Percentiles rank a stretch among this genome's conserved stretches.
Evolutionary conservation across 148 eudicot genomes (phyloP).

Genomic region (Cornus kousa): DNA sequence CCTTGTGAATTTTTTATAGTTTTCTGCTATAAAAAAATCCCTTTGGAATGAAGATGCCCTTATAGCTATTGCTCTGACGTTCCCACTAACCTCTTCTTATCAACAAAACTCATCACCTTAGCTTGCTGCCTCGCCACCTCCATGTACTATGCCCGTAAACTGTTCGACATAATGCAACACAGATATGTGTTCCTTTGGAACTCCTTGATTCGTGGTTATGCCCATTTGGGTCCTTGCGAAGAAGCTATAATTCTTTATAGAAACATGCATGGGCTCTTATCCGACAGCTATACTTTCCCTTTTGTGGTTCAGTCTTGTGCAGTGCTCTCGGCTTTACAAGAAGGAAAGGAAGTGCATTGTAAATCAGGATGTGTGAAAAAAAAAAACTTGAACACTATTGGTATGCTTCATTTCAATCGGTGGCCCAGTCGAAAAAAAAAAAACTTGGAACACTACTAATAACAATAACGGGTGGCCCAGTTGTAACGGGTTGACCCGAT

Average conservation of each 20-base stretch:
- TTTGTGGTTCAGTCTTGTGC: conserved; percentile 18
- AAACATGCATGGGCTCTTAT: conserved; percentile 23
- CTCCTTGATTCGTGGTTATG: conserved; percentile 21
- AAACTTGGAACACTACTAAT: too few relatives aligned
- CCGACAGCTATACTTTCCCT: conserved; percentile 24
- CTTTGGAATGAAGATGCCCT: too few relatives aligned
- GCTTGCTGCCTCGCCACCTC: neutral
- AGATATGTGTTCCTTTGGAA: conserved; percentile 21
- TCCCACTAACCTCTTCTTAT: neutral
- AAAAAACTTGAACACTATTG: too few relatives aligned
- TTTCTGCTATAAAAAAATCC: too few relatives aligned
- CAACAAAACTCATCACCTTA: conserved; percentile 14
- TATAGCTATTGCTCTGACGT: neutral
- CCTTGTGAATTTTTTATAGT: too few relatives aligned
- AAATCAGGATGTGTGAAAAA: too few relatives aligned
- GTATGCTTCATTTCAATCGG: too few relatives aligned
- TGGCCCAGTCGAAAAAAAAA: too few relatives aligned
- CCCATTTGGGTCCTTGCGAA: conserved; percentile 14
- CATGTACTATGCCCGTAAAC: conserved; percentile 30
- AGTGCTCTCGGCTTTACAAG: conserved; percentile 5
- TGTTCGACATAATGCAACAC: conserved; percentile 22
- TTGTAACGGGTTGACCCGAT: too few relatives aligned
- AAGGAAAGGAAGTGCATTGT: conserved; percentile 20
- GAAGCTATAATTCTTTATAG: conserved; percentile 16
- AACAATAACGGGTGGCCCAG: too few relatives aligned